These are phyloP conservation scores for Aspergillus vadensis DNA, from an alignment of 2,329 filamentous ascomycete species.

Conservation along the genomic window DNA sequence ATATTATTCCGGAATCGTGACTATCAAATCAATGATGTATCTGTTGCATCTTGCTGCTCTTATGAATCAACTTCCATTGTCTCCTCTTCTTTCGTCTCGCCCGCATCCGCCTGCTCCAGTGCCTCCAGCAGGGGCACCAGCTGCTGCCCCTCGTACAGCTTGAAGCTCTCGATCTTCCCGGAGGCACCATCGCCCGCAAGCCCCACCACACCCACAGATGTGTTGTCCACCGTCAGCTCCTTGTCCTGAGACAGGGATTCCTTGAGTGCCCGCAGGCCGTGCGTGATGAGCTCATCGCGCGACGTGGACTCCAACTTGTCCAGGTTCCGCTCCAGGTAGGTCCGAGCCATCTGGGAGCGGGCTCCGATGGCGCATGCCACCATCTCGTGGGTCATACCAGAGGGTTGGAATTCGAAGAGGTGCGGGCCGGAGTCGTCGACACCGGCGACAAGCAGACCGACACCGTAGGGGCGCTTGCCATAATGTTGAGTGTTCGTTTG, in stretches of 20 bases:
- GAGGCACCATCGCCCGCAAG: constrained; percentile 56
- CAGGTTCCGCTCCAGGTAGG: constrained; percentile 90
- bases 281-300: constrained; percentile 83
- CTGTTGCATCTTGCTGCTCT: constrained; percentile 19
- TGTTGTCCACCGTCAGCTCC: constrained; percentile 96
- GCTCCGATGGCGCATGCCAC: constrained; percentile 93
- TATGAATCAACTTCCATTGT: constrained; percentile 61
- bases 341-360: constrained; percentile 94
- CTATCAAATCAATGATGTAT: constrained; percentile 8
- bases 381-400: constrained; percentile 97
- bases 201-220: constrained; percentile 84
- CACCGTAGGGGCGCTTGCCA: constrained; percentile 93
- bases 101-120: constrained; percentile 51
- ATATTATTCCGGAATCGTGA: constrained; percentile 14
- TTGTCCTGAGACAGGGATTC: constrained; percentile 96
- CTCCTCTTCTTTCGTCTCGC: constrained; percentile 44
- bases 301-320: constrained; percentile 76
- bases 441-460: constrained; percentile 87
- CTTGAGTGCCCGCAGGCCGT: constrained; percentile 88
- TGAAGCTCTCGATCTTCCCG: constrained; percentile 73
- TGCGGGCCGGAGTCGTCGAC: constrained; percentile 93
- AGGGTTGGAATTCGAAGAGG: constrained; percentile 97
- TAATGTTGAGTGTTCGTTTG: constrained; percentile 98
- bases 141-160: constrained; percentile 85
- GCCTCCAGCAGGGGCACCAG: constrained; percentile 84